Evolutionary conservation across 148 eudicot species (phyloP).

Genomic region (Chenopodium quinoa): DNA sequence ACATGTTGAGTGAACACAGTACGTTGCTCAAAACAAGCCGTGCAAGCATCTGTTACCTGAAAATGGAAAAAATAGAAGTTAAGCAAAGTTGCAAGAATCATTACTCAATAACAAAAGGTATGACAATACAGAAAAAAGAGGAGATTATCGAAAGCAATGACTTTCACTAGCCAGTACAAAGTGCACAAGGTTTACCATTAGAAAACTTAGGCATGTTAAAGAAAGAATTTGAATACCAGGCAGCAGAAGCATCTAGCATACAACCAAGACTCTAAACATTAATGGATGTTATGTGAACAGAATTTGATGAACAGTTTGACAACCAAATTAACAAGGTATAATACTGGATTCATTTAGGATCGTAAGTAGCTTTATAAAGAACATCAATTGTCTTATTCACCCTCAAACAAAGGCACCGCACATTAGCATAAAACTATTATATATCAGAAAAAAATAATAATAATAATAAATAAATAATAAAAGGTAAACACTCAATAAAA

Average conservation of each 20-base stretch:
- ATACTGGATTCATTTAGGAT: not conserved
- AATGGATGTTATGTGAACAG: not conserved
- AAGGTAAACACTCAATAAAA: not conserved
- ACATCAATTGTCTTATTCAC: not conserved
- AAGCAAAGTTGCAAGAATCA: slow-evolving; percentile 1
- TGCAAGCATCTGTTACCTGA: slow-evolving; percentile 92
- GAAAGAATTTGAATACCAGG: not conserved
- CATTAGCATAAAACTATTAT: not conserved
- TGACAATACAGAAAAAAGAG: not conserved
- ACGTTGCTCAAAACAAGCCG: slow-evolving; percentile 99
- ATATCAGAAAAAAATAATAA: not conserved
- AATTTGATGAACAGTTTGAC: not conserved
- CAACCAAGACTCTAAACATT: not conserved
- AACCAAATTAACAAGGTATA: not conserved
- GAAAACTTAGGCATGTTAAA: not conserved
- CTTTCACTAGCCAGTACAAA: not conserved
- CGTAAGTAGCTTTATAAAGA: not conserved
- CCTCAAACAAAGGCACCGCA: not conserved
- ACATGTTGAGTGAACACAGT: slow-evolving; percentile 96
- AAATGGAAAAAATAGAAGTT: slow-evolving; percentile 15
- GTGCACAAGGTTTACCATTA: not conserved
- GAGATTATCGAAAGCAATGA: not conserved
- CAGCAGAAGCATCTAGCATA: not conserved
- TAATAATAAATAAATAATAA: no score
- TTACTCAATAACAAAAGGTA: not conserved